Base-by-base conservation (phyloP, 805 yeast genomes). In the Lachancea meyersii region DNA sequence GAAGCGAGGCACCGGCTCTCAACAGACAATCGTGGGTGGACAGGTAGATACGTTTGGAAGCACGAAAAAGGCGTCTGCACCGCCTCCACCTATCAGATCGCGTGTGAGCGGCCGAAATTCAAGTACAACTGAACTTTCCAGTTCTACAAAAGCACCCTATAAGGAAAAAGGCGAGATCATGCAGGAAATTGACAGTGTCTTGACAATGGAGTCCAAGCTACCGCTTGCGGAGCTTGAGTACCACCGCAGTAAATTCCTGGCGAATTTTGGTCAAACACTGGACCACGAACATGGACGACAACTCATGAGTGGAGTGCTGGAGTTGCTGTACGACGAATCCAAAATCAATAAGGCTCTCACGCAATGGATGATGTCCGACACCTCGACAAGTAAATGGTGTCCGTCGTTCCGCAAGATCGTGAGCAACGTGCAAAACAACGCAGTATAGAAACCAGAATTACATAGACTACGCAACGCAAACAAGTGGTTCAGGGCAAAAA, bases 371-470 rank as follows among this genome's bases (percentile, higher is more conserved):
- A 65, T 80, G 63, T 52, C 63, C 2, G 76, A 79, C 50, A 72
- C 70, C 33, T 79, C 83, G 1, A 74, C 76, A 9, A 69, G 77
- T 40, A 60, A 63, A 19, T 84, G 94, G 94, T 77, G 84, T 47
- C 69, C 77, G 20, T 82, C 89, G 3, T 65, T 84, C 41, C 71
- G 80, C 39, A 79, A 79, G 55, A 58, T 82, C 3, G 50, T 76
- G 13, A 76, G 74, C 41, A 64, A 63, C 41, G 48, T 47, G 31
- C 20, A 16, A 16, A n/a, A 13, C 17, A 14, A 39, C 21, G 18
- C 30, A 21, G 28, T 17, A 35, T 32, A 20, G 40, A 13, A 3
- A 17, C 19, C n/a, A 11, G 19, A 5, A n/a, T 16, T 14, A 24
- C 23, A 22, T 24, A 35, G 22, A 14, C n/a, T 16, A 22, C 4